Base-by-base conservation (phyloP, 2,329 filamentous ascomycete species). In the Fusarium tjaetaba region DNA sequence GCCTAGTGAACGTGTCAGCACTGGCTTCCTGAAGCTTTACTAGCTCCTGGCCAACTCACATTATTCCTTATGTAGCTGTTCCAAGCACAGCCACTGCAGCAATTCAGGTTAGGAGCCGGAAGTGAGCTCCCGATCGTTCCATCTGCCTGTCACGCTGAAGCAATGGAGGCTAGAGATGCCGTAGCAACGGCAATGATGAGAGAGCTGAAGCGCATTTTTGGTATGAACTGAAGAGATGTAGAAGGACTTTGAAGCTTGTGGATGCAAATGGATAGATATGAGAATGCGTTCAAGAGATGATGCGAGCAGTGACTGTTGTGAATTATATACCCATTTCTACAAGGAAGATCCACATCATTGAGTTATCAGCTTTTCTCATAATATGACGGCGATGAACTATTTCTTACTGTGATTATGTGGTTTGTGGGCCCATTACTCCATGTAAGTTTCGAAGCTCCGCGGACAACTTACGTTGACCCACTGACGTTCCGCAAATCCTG, bases 1-100 rank as follows among this genome's bases (percentile, higher is more conserved):
- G 28, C 46, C 28, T 51, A 5, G 11, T 18, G 2, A 13, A 16
- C 0, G 7, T 1, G 2, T 49, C 18, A 32, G 46, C 14, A 9
- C 11, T 32, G 3, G 1, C 15, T 8, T n/a, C 14, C 1, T n/a
- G 14, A 30, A 16, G 11, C 5, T 9, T 2, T 2, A 1, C 1
- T 32, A 9, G 3, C 0, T n/a, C 1, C 3, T 49, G 4, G 1
- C 2, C 3, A 32, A 10, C 28, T 14, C 7, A 51, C 28, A n/a
- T 51, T 51, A 7, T 51, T 51, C 7, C 15, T 1, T 2, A 51
- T 32, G 5, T 24, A 32, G 11, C 28, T 51, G 5, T 32, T 51
- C 46, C 46, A 51, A 7, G 28, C 46, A 32, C 22, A 32, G 1
- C 46, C 46, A 5, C 46, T 51, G 46, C 46, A 32, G 11, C 46